Conservation (phyloP, 345 rosid species). For the Eutrema heterophyllum region DNA sequence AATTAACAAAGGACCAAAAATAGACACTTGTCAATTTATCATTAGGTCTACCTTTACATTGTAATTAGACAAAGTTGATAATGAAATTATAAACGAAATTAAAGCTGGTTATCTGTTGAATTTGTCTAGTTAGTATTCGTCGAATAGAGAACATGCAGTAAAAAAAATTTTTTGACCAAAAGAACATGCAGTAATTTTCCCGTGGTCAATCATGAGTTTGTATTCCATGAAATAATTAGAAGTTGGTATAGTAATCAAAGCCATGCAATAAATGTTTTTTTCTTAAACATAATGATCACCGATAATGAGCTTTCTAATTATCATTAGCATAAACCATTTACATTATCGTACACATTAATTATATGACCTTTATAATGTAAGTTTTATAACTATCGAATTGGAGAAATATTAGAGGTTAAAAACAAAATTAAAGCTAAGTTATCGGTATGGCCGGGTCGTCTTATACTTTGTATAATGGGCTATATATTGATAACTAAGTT, state of each 20-base stretch:
- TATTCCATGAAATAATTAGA: slow-evolving; percentile 1
- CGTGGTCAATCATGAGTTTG: neutral
- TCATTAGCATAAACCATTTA: neutral
- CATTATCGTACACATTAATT: neutral
- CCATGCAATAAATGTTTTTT: slow-evolving; percentile 16
- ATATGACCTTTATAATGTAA: neutral
- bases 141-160: slow-evolving; percentile 1
- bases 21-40: neutral
- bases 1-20: no score
- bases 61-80: neutral
- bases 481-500: no score
- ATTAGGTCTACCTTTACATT: neutral
- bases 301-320: neutral
- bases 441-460: no score
- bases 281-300: neutral
- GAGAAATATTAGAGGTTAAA: neutral
- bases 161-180: no score
- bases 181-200: slow-evolving; percentile 8
- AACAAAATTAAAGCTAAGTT: no score
- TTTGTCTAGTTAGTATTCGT: slow-evolving; percentile 21
- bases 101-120: slow-evolving; percentile 9
- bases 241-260: slow-evolving; percentile 13
- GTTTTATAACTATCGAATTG: neutral
- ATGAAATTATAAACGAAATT: neutral
- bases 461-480: no score